Conservation (phyloP, 805 yeast genomes). For the Scheffersomyces lignosus region DNA sequence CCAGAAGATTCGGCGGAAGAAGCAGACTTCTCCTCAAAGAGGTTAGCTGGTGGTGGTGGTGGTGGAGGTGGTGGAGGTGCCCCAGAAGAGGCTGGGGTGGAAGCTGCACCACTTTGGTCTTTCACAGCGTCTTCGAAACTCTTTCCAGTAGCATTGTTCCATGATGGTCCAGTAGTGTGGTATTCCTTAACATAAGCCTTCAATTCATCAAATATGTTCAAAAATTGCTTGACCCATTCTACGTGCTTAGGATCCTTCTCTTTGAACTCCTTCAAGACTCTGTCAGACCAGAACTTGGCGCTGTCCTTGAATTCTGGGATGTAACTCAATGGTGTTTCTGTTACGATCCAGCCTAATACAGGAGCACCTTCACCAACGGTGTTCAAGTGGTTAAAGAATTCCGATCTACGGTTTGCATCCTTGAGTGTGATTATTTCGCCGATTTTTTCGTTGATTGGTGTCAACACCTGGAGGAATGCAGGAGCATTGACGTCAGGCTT, state of each 20-base stretch:
- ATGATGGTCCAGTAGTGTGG: constrained; percentile 82
- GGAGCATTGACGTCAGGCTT: constrained; percentile 64
- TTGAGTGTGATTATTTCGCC: constrained; percentile 60
- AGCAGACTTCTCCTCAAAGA: constrained; percentile 38
- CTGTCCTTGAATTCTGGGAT: constrained; percentile 86
- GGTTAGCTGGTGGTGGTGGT: constrained; percentile 84
- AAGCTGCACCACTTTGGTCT: constrained; percentile 9
- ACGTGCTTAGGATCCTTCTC: constrained; percentile 67
- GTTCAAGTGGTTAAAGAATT: constrained; percentile 68
- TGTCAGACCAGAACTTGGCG: constrained; percentile 91
- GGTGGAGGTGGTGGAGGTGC: constrained; percentile 25
- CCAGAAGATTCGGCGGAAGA: constrained; percentile 18
- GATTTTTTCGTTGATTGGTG: constrained; percentile 67
- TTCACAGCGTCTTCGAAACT: constrained; percentile 53
- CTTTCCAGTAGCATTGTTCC: constrained; percentile 63
- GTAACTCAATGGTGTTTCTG: constrained; percentile 69
- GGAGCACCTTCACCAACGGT: constrained; percentile 89
- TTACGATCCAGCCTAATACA: constrained; percentile 87
- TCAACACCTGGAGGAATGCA: constrained; percentile 53
- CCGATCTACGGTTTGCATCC: constrained; percentile 71
- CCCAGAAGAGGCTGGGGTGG: constrained; percentile 31
- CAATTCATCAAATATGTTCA: constrained; percentile 65
- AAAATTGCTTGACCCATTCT: constrained; percentile 77
- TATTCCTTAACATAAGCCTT: constrained; percentile 71
- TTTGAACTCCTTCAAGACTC: constrained; percentile 81